Base-by-base conservation (phyloP, 345 rosid genomes). In the Populus tremula region DNA sequence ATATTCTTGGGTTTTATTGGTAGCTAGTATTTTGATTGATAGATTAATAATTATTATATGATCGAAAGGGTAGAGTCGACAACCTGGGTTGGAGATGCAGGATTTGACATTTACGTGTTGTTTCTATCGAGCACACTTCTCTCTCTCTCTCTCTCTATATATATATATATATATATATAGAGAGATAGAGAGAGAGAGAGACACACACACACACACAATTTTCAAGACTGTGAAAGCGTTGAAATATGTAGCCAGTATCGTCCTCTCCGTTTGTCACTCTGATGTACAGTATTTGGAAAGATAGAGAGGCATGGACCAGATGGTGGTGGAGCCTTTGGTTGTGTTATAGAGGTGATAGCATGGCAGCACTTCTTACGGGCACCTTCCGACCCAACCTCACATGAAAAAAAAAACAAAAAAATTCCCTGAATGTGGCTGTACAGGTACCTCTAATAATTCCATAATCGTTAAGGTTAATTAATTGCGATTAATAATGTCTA, bases 201-300 rank as follows among this genome's bases (percentile, higher is more conserved):
- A 3, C 6, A 39, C 10, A 8, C 9, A 39, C 9, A 76, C 47
- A 67, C 77, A 85, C 93, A 83, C 96, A 89, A 88, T 82, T 91
- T 85, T 89, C 93, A 80, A 88, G 84, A 83, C 86, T 85, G 84
- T 80, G 38, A 81, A 84, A 79, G 87, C 89, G 86, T 91, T 88
- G 91, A 90, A 90, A 90, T 85, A 85, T 87, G 93, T 73, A 91
- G 89, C 96, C 83, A 78, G 92, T 83, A 85, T 90, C 92, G 96
- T 89, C 93, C 87, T 88, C 93, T 91, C 93, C 93, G 83, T 90
- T 90, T 90, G 93, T 90, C 93, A 88, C 89, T 89, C 91, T 86
- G 86, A 82, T 83, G 85, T 84, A 87, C 91, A 88, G 90, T 81
- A 71, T 38, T 23, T 16, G 62, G 56, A 66, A 45, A 50, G 64